Percentiles rank a stretch among this genome's conserved stretches.
Evolutionary conservation across 2,329 filamentous ascomycete genomes (phyloP).

Genomic region (Pseudonectria buxi): DNA sequence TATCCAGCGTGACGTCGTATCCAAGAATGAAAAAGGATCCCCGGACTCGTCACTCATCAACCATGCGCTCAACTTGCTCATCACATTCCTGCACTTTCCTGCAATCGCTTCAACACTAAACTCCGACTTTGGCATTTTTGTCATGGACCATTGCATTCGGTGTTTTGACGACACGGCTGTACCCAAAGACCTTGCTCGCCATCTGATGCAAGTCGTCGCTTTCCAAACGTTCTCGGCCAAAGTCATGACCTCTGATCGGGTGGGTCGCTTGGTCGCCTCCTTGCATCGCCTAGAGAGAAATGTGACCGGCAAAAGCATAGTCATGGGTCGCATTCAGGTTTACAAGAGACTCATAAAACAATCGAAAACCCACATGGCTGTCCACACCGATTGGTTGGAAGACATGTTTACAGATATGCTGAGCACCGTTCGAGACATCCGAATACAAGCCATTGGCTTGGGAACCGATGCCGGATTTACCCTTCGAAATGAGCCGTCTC

Average conservation of each 20-base stretch:
- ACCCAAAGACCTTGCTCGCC: slow-evolving; percentile 71
- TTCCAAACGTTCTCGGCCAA: slow-evolving; percentile 71
- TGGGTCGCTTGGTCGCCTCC: slow-evolving; percentile 62
- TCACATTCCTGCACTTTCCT: slow-evolving; percentile 67
- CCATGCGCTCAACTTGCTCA: slow-evolving; percentile 71
- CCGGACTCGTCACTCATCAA: slow-evolving; percentile 65
- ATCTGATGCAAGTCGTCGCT: slow-evolving; percentile 73
- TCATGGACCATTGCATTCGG: slow-evolving; percentile 74
- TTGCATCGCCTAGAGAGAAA: slow-evolving; percentile 68
- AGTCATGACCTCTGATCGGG: slow-evolving; percentile 65
- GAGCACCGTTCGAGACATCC: slow-evolving; percentile 69
- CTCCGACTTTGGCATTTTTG: slow-evolving; percentile 70
- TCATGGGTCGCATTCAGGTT: slow-evolving; percentile 68
- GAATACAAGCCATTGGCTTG: slow-evolving; percentile 65
- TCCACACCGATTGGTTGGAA: slow-evolving; percentile 70
- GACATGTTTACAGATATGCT: slow-evolving; percentile 79
- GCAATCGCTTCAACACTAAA: slow-evolving; percentile 64
- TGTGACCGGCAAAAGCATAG: slow-evolving; percentile 72
- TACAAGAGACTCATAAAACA: slow-evolving; percentile 73
- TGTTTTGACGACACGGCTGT: slow-evolving; percentile 60
- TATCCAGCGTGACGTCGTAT: slow-evolving; percentile 72
- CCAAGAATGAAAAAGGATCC: slow-evolving; percentile 48
- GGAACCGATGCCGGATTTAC: slow-evolving; percentile 63
- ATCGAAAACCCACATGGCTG: slow-evolving; percentile 61
- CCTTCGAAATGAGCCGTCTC: slow-evolving; percentile 61